Conservation (phyloP, 768 basidiomycete species). For the Coprinopsis strossmayeri region DNA sequence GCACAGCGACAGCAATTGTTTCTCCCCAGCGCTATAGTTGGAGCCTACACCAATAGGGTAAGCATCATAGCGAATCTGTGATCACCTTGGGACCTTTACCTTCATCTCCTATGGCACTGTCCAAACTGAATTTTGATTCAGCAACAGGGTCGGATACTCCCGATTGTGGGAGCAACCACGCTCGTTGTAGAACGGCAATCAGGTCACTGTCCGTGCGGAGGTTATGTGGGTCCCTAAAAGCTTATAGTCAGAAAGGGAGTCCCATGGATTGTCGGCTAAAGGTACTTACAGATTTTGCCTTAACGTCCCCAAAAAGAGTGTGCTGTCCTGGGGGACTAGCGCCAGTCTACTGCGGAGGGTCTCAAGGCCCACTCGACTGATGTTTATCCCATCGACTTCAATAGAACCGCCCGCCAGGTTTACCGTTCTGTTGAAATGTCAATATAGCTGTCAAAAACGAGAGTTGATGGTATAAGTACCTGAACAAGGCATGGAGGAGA, state of each 20-base stretch:
- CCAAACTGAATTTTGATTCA: conserved; percentile 62
- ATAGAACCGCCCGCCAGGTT: conserved; percentile 53
- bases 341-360: conserved; percentile 46
- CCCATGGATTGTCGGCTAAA: too few species aligned
- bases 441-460: too few species aligned
- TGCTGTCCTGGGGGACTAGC: conserved; percentile 62
- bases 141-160: conserved; percentile 37
- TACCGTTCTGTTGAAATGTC: conserved; percentile 36
- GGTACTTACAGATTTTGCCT: conserved; percentile 35
- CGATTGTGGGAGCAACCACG: conserved; percentile 50
- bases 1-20: conserved; percentile 49
- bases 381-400: conserved; percentile 50
- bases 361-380: conserved; percentile 44
- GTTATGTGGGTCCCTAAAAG: conserved; percentile 22
- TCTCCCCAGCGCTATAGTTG: conserved; percentile 54
- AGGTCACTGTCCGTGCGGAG: conserved; percentile 52
- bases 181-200: conserved; percentile 53
- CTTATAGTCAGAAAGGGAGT: too few species aligned
- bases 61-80: too few species aligned
- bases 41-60: conserved; percentile 25
- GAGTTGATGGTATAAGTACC: too few species aligned
- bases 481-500: conserved; percentile 48
- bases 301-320: conserved; percentile 40
- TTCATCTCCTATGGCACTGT: conserved; percentile 47
- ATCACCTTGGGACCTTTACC: conserved; percentile 6